A percentile compares a stretch with the other conserved stretches of the same genome.
Evolutionary conservation across 495 filamentous ascomycete species (phyloP).

Genomic region (Chaetomidium leptoderma): DNA sequence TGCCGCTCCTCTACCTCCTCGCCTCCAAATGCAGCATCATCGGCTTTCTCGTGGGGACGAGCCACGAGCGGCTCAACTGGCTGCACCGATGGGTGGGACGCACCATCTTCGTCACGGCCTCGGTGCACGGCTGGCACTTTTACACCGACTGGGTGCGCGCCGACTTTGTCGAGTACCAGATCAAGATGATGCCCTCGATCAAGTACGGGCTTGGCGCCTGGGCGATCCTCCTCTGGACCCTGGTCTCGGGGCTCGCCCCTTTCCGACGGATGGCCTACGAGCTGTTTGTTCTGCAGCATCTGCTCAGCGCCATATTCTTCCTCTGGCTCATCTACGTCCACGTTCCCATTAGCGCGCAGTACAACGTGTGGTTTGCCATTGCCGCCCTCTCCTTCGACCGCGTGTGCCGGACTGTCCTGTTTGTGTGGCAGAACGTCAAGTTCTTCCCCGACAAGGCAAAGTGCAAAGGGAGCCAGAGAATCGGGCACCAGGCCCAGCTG

Average conservation of each 20-base stretch:
- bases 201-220: constrained; percentile 70
- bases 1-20: constrained; percentile 77
- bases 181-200: constrained; percentile 59
- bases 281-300: constrained; percentile 76
- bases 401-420: constrained; percentile 44
- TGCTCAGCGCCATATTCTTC: constrained; percentile 63
- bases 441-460: constrained; percentile 33
- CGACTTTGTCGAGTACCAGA: constrained; percentile 57
- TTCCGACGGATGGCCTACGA: constrained; percentile 69
- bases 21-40: constrained; percentile 75
- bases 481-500: constrained; percentile 59
- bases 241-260: constrained; percentile 62
- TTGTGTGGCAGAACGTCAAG: constrained; percentile 63
- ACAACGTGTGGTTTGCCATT: constrained; percentile 70
- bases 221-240: constrained; percentile 67
- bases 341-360: constrained; percentile 51
- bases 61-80: constrained; percentile 78
- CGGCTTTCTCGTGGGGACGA: constrained; percentile 61
- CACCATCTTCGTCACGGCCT: constrained; percentile 67
- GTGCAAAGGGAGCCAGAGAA: constrained; percentile 38
- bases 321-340: constrained; percentile 65
- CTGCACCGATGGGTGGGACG: constrained; percentile 77
- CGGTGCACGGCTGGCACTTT: constrained; percentile 72
- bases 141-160: constrained; percentile 62
- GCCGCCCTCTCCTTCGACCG: constrained; percentile 69